A percentile compares a stretch with the other conserved stretches of the same genome.
Conservation (phyloP, 306 rosid genomes). For the Begonia loranthoides region DNA sequence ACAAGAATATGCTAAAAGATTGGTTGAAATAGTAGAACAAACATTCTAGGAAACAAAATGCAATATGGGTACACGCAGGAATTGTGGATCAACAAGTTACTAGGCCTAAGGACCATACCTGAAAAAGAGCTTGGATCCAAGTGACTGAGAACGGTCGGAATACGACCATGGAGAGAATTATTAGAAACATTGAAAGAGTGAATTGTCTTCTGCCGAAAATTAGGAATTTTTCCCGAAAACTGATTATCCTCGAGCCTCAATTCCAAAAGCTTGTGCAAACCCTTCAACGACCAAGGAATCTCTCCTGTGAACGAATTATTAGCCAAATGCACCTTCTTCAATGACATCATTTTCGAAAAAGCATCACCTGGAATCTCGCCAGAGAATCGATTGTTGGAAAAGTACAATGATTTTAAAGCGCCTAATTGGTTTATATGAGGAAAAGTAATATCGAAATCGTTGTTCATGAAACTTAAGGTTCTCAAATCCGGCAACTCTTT, state of each 20-base stretch:
- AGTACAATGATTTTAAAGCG: not conserved
- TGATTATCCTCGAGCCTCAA: not conserved
- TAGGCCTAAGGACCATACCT: no score
- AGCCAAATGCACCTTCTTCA: not conserved
- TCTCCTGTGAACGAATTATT: not conserved
- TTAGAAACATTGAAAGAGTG: not conserved
- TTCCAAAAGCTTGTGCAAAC: not conserved
- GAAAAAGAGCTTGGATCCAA: no score
- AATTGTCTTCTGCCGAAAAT: not conserved
- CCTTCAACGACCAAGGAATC: not conserved
- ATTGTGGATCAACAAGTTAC: no score
- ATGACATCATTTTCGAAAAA: not conserved
- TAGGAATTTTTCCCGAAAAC: not conserved
- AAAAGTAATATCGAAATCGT: not conserved
- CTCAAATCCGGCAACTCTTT: not conserved
- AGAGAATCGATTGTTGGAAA: not conserved
- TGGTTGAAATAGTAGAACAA: no score
- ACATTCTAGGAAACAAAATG: no score
- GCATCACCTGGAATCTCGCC: not conserved
- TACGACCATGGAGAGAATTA: slow-evolving; percentile 35
- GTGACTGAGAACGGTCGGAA: not conserved
- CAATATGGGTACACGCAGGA: no score
- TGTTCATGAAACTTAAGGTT: not conserved
- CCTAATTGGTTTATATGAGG: not conserved
- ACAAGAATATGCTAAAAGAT: no score